These are phyloP conservation scores for Amanita rimosa DNA, from an alignment of 768 basidiomycete genomes.

Conservation along the genomic window DNA sequence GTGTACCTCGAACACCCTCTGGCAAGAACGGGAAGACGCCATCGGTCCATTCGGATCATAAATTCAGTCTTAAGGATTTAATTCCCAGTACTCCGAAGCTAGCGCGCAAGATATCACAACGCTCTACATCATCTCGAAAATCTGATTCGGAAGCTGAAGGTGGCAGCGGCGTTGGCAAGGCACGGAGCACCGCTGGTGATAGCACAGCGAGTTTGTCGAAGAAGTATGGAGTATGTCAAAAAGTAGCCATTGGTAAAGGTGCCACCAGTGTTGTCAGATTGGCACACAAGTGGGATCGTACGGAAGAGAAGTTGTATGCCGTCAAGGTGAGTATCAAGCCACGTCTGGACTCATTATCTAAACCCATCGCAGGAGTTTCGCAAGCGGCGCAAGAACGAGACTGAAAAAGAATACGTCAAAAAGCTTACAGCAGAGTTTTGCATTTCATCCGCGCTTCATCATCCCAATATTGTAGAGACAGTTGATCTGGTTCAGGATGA, in stretches of 20 bases:
- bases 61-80: constrained; percentile 78
- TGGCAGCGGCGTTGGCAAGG: constrained; percentile 13
- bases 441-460: constrained; percentile 92
- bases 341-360: neutral
- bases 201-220: constrained; percentile 43
- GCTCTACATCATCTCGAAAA: constrained; percentile 50
- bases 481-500: constrained; percentile 99
- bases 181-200: constrained; percentile 31
- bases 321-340: constrained; percentile 64
- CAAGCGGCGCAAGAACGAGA: constrained; percentile 94
- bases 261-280: constrained; percentile 96
- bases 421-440: constrained; percentile 99
- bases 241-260: constrained; percentile 93
- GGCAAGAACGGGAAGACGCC: constrained; percentile 22
- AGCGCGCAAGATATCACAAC: constrained; percentile 51
- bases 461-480: constrained; percentile 93
- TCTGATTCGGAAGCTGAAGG: constrained; percentile 52
- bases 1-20: constrained; percentile 15
- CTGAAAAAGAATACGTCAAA: constrained; percentile 99
- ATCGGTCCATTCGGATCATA: constrained; percentile 50
- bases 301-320: constrained; percentile 93
- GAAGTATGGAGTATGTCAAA: constrained; percentile 97
- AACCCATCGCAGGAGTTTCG: constrained; percentile 72
- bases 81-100: constrained; percentile 68
- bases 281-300: constrained; percentile 98